Conservation (phyloP, 352 stramenopile species). For the Phytophthora macrochlamydospora region DNA sequence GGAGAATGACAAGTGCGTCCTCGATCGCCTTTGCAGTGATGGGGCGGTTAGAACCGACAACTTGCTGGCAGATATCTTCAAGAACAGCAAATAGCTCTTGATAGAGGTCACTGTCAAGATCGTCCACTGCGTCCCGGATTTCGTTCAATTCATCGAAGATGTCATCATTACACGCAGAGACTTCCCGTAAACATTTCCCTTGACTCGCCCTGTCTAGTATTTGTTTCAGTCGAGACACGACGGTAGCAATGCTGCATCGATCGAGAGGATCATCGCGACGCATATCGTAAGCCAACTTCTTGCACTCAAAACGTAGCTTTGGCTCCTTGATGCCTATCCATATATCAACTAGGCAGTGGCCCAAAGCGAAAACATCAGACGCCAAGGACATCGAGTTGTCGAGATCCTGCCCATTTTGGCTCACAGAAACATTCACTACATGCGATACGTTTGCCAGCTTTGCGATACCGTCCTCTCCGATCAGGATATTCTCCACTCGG, state of each 20-base stretch:
- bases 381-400: not conserved
- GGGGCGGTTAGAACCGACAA: not conserved
- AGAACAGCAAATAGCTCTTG: not conserved
- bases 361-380: not conserved
- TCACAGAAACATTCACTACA: not conserved
- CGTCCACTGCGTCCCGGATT: not conserved
- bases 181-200: not conserved
- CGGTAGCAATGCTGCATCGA: not conserved
- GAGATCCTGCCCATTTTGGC: not conserved
- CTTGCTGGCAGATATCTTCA: not conserved
- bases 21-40: not conserved
- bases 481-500: not conserved
- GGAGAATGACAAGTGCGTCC: not conserved
- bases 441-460: not conserved
- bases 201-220: not conserved
- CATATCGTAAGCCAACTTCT: not conserved
- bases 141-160: not conserved
- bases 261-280: not conserved
- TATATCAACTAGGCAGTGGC: not conserved
- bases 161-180: not conserved
- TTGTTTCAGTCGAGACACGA: not conserved
- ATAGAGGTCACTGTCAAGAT: not conserved
- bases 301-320: not conserved
- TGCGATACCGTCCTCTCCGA: not conserved
- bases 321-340: not conserved